phyloP scores from a whole-genome alignment of 768 basidiomycete genomes.

The Phylloporus sp. region DNA sequence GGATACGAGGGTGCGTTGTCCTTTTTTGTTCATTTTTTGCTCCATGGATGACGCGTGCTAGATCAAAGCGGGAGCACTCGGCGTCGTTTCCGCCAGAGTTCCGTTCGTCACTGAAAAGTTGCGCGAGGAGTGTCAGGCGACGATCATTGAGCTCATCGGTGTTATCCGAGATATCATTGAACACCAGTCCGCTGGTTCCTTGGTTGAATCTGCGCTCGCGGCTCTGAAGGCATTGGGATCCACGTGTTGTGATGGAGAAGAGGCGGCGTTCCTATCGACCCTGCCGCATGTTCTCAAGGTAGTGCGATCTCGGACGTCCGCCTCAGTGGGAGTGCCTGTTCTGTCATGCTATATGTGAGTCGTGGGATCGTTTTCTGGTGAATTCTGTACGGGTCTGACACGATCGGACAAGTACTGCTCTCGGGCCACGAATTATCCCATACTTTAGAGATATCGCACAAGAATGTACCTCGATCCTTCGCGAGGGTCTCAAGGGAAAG shows the following conservation, averaged over 20 bases:
- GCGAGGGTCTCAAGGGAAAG: constrained; percentile 32
- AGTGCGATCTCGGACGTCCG: constrained; percentile 37
- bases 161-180: constrained; percentile 47
- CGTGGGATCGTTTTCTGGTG: not conserved
- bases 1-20: constrained; percentile 45
- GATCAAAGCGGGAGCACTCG: constrained; percentile 66
- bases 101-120: constrained; percentile 50
- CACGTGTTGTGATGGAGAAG: constrained; percentile 62
- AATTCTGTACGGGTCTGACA: constrained; percentile 3
- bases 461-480: constrained; percentile 47
- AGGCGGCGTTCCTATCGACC: constrained; percentile 50
- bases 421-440: constrained; percentile 88
- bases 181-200: constrained; percentile 34
- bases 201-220: constrained; percentile 47
- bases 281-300: constrained; percentile 55
- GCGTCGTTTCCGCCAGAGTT: constrained; percentile 63
- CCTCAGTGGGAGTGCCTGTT: constrained; percentile 45
- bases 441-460: constrained; percentile 68
- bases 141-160: constrained; percentile 49
- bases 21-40: not conserved
- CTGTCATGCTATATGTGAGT: constrained; percentile 61
- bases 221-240: constrained; percentile 57
- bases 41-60: constrained; percentile 21
- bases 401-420: constrained; percentile 46
- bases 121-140: constrained; percentile 47